Conservation (phyloP, 1,284 basidiomycete genomes). For the Pholiota adiposa region DNA sequence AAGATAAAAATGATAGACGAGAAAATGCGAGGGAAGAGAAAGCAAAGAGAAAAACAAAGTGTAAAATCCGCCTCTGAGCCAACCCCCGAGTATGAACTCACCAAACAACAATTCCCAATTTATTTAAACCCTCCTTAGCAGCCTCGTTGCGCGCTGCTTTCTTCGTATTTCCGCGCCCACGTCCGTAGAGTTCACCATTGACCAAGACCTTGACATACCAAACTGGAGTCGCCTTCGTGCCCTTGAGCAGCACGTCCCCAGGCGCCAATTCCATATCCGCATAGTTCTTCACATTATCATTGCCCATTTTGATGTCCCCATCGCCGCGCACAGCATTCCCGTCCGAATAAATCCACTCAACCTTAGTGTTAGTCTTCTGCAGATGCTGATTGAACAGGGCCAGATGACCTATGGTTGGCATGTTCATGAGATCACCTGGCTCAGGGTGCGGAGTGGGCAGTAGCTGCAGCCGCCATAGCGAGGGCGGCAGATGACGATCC, state of each 20-base stretch:
- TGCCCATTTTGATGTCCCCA: not conserved
- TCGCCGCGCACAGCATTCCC: conserved; percentile 10
- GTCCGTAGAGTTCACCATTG: conserved; percentile 58
- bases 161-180: conserved; percentile 72
- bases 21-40: conserved; percentile 15
- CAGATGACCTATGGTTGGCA: conserved; percentile 61
- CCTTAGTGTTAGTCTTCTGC: conserved; percentile 54
- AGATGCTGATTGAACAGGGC: conserved; percentile 77
- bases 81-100: conserved; percentile 26
- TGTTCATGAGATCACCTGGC: conserved; percentile 18
- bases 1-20: too few species aligned
- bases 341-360: conserved; percentile 73
- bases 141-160: conserved; percentile 76
- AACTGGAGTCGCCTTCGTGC: conserved; percentile 67
- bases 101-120: conserved; percentile 49
- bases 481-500: conserved; percentile 29
- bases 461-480: conserved; percentile 16
- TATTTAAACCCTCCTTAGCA: conserved; percentile 59
- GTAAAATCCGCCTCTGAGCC: not conserved
- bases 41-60: not conserved
- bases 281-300: conserved; percentile 3
- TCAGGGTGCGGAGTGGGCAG: conserved; percentile 16
- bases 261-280: conserved; percentile 22
- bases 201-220: conserved; percentile 71
- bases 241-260: conserved; percentile 26